Conservation (phyloP, 768 basidiomycete species). For the Krasilnikovozyma curviuscula region DNA sequence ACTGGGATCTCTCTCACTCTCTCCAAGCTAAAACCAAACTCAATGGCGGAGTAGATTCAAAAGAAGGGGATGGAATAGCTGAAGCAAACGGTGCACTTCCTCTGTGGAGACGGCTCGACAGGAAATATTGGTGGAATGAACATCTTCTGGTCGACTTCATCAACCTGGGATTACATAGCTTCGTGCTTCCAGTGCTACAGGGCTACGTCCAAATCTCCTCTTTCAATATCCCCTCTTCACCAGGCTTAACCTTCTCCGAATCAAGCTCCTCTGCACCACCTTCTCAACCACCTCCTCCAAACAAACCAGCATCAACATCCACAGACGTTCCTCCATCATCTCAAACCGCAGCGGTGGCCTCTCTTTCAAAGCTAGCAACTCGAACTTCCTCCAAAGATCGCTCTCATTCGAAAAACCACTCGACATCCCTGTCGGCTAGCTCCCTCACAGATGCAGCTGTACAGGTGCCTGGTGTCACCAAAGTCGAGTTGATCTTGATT, state of each 20-base stretch:
- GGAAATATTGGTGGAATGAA: conserved; percentile 93
- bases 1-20: conserved; percentile 1
- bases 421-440: too few species aligned
- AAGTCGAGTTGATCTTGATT: conserved; percentile 59
- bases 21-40: conserved; percentile 1
- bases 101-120: conserved; percentile 75
- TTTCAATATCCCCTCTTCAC: not conserved
- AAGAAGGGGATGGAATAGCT: not conserved
- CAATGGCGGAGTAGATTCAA: not conserved
- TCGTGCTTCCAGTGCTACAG: conserved; percentile 50
- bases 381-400: not conserved
- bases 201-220: conserved; percentile 58
- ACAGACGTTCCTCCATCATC: not conserved
- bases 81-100: conserved; percentile 33
- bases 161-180: not conserved
- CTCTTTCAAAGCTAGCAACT: not conserved
- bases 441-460: too few species aligned
- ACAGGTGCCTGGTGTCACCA: conserved; percentile 6
- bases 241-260: not conserved
- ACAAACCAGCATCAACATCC: not conserved
- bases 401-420: too few species aligned
- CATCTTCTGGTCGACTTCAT: conserved; percentile 32
- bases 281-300: not conserved
- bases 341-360: not conserved
- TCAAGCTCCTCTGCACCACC: not conserved